Evolutionary conservation across 208 protist genomes (phyloP).

Genomic region (Blechomonas ayalai): DNA sequence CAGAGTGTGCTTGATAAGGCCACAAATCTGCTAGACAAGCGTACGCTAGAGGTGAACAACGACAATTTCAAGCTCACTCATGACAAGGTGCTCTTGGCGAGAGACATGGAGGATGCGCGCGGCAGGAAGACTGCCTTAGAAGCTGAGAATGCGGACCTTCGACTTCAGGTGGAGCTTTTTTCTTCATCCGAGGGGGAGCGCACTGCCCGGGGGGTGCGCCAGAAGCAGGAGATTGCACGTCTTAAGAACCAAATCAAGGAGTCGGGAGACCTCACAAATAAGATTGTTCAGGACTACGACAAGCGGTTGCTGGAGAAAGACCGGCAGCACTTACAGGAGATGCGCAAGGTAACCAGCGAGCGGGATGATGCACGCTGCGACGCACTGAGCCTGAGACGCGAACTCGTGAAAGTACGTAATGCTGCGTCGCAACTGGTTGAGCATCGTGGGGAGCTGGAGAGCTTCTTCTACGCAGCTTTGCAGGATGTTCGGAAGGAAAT

Average conservation of each 20-base stretch:
- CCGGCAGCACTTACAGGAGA: slow-evolving; percentile 15
- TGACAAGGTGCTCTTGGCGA: slow-evolving; percentile 56
- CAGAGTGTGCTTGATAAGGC: slow-evolving; percentile 49
- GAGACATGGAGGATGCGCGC: slow-evolving; percentile 24
- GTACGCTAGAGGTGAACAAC: slow-evolving; percentile 56
- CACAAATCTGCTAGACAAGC: slow-evolving; percentile 47
- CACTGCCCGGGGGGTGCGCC: slow-evolving; percentile 29
- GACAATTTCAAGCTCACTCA: slow-evolving; percentile 64
- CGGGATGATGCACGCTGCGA: slow-evolving; percentile 47
- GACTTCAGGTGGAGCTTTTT: slow-evolving; percentile 36
- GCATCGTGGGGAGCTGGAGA: slow-evolving; percentile 74
- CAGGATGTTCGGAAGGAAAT: slow-evolving; percentile 56
- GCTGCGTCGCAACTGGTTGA: slow-evolving; percentile 44
- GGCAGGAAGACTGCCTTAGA: slow-evolving; percentile 13
- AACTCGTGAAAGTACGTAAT: slow-evolving; percentile 56
- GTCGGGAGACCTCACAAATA: slow-evolving; percentile 49
- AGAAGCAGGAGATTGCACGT: slow-evolving; percentile 38
- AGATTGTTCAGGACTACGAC: slow-evolving; percentile 53
- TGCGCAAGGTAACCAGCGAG: slow-evolving; percentile 31
- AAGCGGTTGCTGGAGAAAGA: slow-evolving; percentile 18
- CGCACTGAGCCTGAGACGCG: slow-evolving; percentile 29
- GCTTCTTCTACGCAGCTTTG: slow-evolving; percentile 83
- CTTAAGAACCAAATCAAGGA: slow-evolving; percentile 43
- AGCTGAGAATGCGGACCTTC: slow-evolving; percentile 33
- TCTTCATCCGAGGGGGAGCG: slow-evolving; percentile 27